A percentile compares a stretch with the other conserved stretches of the same genome.
Conservation (phyloP, 2,329 filamentous ascomycete species). For the Lachnellula arida region DNA sequence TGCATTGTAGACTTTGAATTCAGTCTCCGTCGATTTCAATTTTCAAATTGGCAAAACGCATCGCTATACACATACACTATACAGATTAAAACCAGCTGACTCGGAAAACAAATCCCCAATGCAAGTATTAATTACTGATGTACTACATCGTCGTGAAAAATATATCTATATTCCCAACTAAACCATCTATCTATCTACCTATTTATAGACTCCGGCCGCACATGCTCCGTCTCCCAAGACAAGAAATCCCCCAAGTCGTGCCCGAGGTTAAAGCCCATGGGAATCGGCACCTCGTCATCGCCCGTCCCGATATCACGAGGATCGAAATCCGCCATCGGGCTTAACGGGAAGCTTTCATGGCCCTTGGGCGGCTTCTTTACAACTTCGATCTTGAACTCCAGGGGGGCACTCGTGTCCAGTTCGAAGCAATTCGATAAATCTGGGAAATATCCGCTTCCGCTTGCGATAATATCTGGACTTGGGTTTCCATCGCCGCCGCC, state of each 20-base stretch:
- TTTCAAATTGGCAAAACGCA: too few relatives aligned
- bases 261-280: slow-evolving; percentile 57
- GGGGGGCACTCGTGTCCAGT: not conserved
- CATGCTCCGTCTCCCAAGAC: slow-evolving; percentile 43
- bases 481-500: not conserved
- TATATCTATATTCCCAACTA: not conserved
- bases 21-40: too few relatives aligned
- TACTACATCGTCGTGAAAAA: too few relatives aligned
- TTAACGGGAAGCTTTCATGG: slow-evolving; percentile 18
- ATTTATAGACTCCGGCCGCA: slow-evolving; percentile 6
- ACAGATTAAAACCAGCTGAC: too few relatives aligned
- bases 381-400: not conserved
- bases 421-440: not conserved
- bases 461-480: not conserved
- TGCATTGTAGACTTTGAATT: too few relatives aligned
- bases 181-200: not conserved
- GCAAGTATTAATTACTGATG: too few relatives aligned
- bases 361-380: not conserved
- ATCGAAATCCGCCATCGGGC: slow-evolving; percentile 23
- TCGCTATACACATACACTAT: too few relatives aligned
- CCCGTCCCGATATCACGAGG: slow-evolving; percentile 1
- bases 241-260: slow-evolving; percentile 57
- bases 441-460: not conserved
- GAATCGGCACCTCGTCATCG: slow-evolving; percentile 39
- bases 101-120: too few relatives aligned